Percentiles rank a stretch among this genome's conserved stretches.
These are phyloP conservation scores for Ramalina peruviana DNA, from an alignment of 495 filamentous ascomycete genomes.

Conservation along the genomic window DNA sequence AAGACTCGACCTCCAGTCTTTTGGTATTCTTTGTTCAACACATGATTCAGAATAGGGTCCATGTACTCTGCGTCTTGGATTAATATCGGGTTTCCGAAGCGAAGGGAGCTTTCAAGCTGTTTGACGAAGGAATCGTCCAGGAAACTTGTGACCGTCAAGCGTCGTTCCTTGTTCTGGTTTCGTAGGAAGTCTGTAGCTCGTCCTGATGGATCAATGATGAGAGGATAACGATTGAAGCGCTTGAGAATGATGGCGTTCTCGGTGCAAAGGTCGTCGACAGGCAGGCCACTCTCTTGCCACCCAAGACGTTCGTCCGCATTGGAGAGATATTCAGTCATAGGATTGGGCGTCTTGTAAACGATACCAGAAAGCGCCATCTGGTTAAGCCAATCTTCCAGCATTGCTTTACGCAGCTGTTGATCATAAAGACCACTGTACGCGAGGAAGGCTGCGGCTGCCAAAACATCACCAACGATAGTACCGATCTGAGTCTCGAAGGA, in stretches of 20 bases:
- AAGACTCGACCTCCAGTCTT: constrained; percentile 98
- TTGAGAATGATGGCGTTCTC: constrained; percentile 97
- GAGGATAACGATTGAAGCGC: constrained; percentile 92
- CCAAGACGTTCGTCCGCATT: constrained; percentile 87
- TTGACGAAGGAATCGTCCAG: constrained; percentile 96
- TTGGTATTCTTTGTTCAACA: constrained; percentile 98
- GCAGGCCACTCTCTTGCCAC: constrained; percentile 90
- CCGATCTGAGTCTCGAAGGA: constrained; percentile 96
- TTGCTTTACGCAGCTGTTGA: constrained; percentile 90
- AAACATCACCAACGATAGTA: constrained; percentile 88
- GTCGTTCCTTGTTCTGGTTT: constrained; percentile 81
- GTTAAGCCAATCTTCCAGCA: constrained; percentile 94
- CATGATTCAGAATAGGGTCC: constrained; percentile 94
- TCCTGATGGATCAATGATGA: constrained; percentile 96
- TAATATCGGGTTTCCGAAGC: constrained; percentile 96
- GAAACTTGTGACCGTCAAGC: constrained; percentile 95
- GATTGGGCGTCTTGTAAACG: constrained; percentile 82
- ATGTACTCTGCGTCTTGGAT: constrained; percentile 97
- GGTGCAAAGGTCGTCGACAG: constrained; percentile 97
- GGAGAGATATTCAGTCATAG: constrained; percentile 90
- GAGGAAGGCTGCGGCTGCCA: constrained; percentile 89
- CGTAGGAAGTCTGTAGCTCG: constrained; percentile 89
- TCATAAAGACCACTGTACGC: constrained; percentile 98
- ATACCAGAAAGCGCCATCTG: constrained; percentile 85
- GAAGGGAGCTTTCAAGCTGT: constrained; percentile 86